Evolutionary conservation across 306 rosid species (phyloP).

Genomic region (Gillenia trifoliata): DNA sequence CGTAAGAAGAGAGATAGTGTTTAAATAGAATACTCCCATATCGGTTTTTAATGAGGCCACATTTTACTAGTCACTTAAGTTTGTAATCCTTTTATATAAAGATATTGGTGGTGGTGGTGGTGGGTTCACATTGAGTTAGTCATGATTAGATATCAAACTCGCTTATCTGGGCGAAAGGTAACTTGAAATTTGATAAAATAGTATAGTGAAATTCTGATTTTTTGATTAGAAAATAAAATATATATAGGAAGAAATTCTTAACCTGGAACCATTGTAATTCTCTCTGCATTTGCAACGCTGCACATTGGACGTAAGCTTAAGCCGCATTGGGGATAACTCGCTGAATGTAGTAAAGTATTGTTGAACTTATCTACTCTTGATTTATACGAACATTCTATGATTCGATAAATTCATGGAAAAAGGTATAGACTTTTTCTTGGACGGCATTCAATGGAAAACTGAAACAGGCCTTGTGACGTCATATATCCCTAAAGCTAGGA

Average conservation of each 20-base stretch:
- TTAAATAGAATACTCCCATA: not conserved
- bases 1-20: not conserved
- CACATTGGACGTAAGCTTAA: not conserved
- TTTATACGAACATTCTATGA: not conserved
- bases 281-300: not conserved
- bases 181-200: too few relatives aligned
- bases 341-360: not conserved
- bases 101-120: too few relatives aligned
- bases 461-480: not conserved
- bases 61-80: not conserved
- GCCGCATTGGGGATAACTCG: not conserved
- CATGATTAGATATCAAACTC: too few relatives aligned
- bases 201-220: too few relatives aligned
- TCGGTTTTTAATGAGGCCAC: not conserved
- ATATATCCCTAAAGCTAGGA: not conserved
- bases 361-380: not conserved
- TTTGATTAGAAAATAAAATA: too few relatives aligned
- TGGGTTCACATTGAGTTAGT: too few relatives aligned
- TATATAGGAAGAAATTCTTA: not conserved
- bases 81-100: too few relatives aligned
- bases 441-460: not conserved
- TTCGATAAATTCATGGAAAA: not conserved
- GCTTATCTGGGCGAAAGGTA: too few relatives aligned
- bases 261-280: slow-evolving; percentile 1
- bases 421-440: not conserved